Evolutionary conservation across 352 stramenopile species (phyloP), one percentile per base, ranked within the genome.

Genomic region (Phytophthora macrochlamydospora): DNA sequence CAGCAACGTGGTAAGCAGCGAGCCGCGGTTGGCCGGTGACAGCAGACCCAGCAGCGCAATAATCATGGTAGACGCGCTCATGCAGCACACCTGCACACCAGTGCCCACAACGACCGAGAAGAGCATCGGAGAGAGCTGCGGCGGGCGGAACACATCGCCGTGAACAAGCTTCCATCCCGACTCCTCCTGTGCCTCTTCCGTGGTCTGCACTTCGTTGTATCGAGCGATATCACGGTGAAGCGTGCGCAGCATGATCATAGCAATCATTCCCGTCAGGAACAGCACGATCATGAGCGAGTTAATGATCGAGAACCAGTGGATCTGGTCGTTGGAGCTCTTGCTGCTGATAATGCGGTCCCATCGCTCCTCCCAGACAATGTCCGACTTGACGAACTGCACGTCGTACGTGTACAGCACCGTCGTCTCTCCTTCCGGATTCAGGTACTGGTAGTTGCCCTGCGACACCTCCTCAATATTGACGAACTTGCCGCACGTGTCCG

Each of bases 271-370:
- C 6, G 97, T 99, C 49, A 99, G 87, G 83, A 99, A 99, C 7
- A 99, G 79, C 44, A 99, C 98, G 73, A 99, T 99, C 96, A 99
- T 99, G 56, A 99, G 90, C 53, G 94, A 99, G 84, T 99, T 99
- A 66, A 99, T 97, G 79, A 99, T 99, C 62, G 95, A 97, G 83
- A 99, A 99, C 84, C 98, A 99, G 75, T 99, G 98, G 71, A 99
- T 99, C 84, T 99, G 97, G 70, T 99, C 97, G 75, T 99, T 98
- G 43, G 95, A 91, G 76, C 81, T 90, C 76, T 96, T 95, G 62
- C 76, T 93, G 71, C 92, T 95, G 73, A 99, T 96, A 85, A 99
- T 99, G n/a, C 98, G 92, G 78, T 99, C 98, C 98, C 98, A 99
- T 45, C 98, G 89, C 69, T 98, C 88, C 28, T 98, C 89, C 97